Evolutionary conservation across 805 yeast species (phyloP).

Genomic region (Sugiyamaella americana): DNA sequence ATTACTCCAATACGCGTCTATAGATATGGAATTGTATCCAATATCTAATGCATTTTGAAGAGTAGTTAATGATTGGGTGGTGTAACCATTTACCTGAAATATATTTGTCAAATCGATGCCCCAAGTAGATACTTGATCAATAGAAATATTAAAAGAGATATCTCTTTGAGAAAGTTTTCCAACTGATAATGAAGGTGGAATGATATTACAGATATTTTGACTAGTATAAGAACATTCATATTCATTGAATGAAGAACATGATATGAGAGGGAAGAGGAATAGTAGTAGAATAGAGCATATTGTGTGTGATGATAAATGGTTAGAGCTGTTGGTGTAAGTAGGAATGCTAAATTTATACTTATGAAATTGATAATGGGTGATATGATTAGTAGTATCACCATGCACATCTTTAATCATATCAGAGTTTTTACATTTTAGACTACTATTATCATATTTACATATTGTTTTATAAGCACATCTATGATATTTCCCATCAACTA

Average conservation of each 20-base stretch:
- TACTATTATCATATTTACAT: too few species aligned
- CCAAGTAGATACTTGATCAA: slow-evolving; percentile 30
- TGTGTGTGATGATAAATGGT: too few species aligned
- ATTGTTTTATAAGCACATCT: too few species aligned
- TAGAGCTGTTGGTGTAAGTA: too few species aligned
- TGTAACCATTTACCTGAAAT: slow-evolving; percentile 30
- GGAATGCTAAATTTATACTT: too few species aligned
- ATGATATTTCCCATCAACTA: too few species aligned
- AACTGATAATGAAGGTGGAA: slow-evolving; percentile 17
- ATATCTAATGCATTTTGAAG: slow-evolving; percentile 25
- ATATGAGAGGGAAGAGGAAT: too few species aligned
- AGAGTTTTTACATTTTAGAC: too few species aligned
- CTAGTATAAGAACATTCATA: neutral
- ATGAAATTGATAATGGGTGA: too few species aligned
- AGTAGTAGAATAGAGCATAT: too few species aligned
- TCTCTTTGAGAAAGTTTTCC: slow-evolving; percentile 33
- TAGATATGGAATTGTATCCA: slow-evolving; percentile 34
- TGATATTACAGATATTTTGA: slow-evolving; percentile 17
- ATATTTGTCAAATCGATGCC: slow-evolving; percentile 33
- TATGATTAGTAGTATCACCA: too few species aligned
- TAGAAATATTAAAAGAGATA: slow-evolving; percentile 27
- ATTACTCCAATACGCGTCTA: slow-evolving; percentile 51
- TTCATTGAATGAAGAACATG: neutral
- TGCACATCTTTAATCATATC: too few species aligned
- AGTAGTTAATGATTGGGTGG: slow-evolving; percentile 20